These are phyloP conservation scores for Lenzites betulinus DNA, from an alignment of 768 basidiomycete species.

Conservation along the genomic window DNA sequence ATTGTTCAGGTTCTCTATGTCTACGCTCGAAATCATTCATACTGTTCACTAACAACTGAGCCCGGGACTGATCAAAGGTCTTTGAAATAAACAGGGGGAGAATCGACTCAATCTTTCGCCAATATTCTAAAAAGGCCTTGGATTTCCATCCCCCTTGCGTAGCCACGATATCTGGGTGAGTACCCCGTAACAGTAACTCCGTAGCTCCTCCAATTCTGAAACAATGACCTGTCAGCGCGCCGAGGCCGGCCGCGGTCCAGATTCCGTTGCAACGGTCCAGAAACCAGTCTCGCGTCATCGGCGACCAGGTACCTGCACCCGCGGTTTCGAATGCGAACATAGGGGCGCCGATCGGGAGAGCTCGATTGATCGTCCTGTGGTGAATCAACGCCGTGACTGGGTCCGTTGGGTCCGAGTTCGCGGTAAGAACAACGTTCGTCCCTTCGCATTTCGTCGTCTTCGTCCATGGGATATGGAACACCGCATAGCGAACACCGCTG, in stretches of 20 bases:
- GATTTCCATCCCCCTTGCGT: constrained; percentile 27
- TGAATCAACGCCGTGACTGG: constrained; percentile 27
- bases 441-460: constrained; percentile 35
- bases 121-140: constrained; percentile 28
- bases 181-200: constrained; percentile 19
- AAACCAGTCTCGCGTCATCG: constrained; percentile 14
- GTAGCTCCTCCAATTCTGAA: constrained; percentile 32
- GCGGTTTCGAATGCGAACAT: neutral
- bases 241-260: constrained; percentile 1
- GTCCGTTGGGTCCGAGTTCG: constrained; percentile 13
- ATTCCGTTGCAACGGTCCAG: constrained; percentile 15
- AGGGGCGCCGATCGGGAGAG: neutral
- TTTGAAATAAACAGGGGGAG: constrained; percentile 14
- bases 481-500: constrained; percentile 11
- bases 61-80: constrained; percentile 5
- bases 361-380: constrained; percentile 17
- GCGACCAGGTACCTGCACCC: neutral
- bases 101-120: constrained; percentile 23
- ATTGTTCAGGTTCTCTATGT: too few species aligned
- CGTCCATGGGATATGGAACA: constrained; percentile 39
- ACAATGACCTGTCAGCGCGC: constrained; percentile 14
- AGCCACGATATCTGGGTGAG: constrained; percentile 24
- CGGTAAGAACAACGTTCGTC: constrained; percentile 32
- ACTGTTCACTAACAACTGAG: neutral
- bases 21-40: neutral